A percentile compares a stretch with the other conserved stretches of the same genome.
Conservation (phyloP, 2,329 filamentous ascomycete genomes). For the Penicillium sp. region DNA sequence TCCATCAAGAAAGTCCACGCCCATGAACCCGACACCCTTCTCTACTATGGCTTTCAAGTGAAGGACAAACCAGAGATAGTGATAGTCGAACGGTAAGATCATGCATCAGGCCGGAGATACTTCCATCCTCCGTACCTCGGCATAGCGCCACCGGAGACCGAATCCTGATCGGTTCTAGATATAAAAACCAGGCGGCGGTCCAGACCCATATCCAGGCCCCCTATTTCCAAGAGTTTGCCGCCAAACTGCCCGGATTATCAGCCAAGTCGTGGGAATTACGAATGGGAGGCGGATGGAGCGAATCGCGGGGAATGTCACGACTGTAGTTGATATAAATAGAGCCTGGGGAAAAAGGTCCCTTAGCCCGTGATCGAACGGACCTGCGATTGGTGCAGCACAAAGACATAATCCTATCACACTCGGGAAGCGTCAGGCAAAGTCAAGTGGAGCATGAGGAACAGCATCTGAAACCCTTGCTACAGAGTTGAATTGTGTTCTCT, state of each 20-base stretch:
- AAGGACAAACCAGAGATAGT: slow-evolving; percentile 29
- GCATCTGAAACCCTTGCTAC: no score
- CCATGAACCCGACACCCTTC: slow-evolving; percentile 29
- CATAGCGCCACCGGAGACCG: not conserved
- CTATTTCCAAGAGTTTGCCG: slow-evolving; percentile 23
- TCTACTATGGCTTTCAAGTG: slow-evolving; percentile 28
- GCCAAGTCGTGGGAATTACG: slow-evolving; percentile 24
- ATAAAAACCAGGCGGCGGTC: slow-evolving; percentile 24
- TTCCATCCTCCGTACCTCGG: no score
- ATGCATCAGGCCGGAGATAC: no score
- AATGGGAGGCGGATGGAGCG: slow-evolving; percentile 18
- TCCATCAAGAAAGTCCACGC: slow-evolving; percentile 28
- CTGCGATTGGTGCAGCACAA: slow-evolving; percentile 23
- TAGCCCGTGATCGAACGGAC: slow-evolving; percentile 14
- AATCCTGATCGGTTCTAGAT: slow-evolving; percentile 16
- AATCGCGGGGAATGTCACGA: slow-evolving; percentile 20
- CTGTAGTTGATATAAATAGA: slow-evolving; percentile 9
- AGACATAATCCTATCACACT: slow-evolving; percentile 5
- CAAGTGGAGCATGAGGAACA: not conserved
- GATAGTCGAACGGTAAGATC: slow-evolving; percentile 31
- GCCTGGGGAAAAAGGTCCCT: no score
- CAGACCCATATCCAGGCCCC: slow-evolving; percentile 21
- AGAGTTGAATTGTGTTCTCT: no score
- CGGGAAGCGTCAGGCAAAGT: not conserved
- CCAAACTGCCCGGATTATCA: slow-evolving; percentile 15